phyloP scores from a whole-genome alignment of 495 filamentous ascomycete genomes.

The Talaromyces ruber region DNA sequence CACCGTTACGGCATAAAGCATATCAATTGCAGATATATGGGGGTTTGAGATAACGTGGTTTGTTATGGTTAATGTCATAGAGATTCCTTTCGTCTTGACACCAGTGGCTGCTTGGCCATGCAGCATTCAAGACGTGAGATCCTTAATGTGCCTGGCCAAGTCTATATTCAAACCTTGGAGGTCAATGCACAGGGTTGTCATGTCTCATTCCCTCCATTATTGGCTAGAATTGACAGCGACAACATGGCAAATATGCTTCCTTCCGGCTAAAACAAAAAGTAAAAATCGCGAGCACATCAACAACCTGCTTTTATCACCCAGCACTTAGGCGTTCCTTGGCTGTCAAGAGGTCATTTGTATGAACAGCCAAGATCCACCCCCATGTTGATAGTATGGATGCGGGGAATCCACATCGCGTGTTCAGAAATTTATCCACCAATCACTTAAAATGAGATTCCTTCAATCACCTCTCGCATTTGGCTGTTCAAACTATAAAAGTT shows the following conservation, averaged over 20 bases:
- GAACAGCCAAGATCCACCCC: not conserved
- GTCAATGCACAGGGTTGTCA: not conserved
- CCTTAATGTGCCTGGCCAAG: not conserved
- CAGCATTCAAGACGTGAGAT: not conserved
- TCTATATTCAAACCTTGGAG: not conserved
- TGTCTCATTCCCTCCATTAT: not conserved
- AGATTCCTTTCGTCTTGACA: not conserved
- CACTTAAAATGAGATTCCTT: not conserved
- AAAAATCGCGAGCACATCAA: not conserved
- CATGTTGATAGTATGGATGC: not conserved
- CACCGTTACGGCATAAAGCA: not conserved
- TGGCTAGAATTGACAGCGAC: not conserved
- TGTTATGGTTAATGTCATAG: not conserved
- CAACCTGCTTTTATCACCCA: not conserved
- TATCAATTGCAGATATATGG: not conserved
- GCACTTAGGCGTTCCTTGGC: not conserved
- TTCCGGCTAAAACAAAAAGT: not conserved
- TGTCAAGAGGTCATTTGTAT: not conserved
- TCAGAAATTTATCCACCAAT: constrained; percentile 1
- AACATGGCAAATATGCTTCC: not conserved
- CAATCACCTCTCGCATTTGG: not conserved
- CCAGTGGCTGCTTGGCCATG: not conserved
- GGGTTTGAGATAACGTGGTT: not conserved
- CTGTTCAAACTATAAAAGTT: not conserved
- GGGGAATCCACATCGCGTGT: not conserved